Conservation (phyloP, 1,139 yeast species). For the Hanseniaspora gamundiae region DNA sequence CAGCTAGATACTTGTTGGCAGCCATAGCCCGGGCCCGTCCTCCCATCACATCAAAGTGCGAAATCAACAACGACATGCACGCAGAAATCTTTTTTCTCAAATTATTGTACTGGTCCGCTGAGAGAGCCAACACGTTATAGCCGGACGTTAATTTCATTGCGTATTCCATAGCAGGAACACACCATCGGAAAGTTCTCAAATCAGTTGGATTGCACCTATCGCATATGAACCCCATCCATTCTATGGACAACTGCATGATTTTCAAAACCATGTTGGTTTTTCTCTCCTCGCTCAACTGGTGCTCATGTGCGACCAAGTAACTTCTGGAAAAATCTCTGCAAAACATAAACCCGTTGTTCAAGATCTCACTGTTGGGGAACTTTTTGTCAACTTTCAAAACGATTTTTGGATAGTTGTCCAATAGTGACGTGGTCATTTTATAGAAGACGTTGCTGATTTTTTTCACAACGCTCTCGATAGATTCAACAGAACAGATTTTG, state of each 20-base stretch:
- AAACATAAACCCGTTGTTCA: constrained; percentile 66
- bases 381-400: constrained; percentile 37
- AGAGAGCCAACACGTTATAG: constrained; percentile 70
- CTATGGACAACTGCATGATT: constrained; percentile 65
- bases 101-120: constrained; percentile 61
- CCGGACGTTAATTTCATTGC: constrained; percentile 94
- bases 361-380: constrained; percentile 57
- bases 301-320: constrained; percentile 41
- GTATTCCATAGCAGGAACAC: constrained; percentile 89
- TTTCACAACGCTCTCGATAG: constrained; percentile 64
- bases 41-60: constrained; percentile 97
- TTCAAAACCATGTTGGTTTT: constrained; percentile 54
- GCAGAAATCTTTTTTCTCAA: constrained; percentile 82
- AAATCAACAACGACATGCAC: constrained; percentile 83
- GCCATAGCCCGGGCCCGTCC: constrained; percentile 79
- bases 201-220: constrained; percentile 94
- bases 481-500: constrained; percentile 58
- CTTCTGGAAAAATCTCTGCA: constrained; percentile 77
- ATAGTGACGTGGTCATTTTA: constrained; percentile 53
- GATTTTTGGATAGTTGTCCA: constrained; percentile 50
- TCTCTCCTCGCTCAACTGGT: constrained; percentile 35
- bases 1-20: constrained; percentile 33
- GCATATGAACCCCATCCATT: constrained; percentile 86
- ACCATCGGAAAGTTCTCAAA: constrained; percentile 85
- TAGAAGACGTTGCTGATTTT: constrained; percentile 57